These are phyloP conservation scores for Pisolithus tinctorius DNA, from an alignment of 768 basidiomycete genomes.

Conservation along the genomic window DNA sequence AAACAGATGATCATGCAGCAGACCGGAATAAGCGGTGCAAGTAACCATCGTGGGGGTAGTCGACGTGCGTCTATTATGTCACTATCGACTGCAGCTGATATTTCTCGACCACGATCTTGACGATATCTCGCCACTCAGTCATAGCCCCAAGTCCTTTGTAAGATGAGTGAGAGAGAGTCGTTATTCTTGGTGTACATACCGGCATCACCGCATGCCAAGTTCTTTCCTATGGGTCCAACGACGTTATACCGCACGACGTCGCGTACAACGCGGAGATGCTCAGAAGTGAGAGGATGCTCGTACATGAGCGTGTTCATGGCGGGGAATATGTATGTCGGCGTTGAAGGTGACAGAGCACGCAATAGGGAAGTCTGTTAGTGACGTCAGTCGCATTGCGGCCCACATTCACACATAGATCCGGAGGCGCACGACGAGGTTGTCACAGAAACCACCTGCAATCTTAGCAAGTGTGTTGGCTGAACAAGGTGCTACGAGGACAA, in stretches of 20 bases:
- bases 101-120: conserved; percentile 56
- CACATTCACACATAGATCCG: background rate
- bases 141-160: conserved; percentile 83
- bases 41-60: no score
- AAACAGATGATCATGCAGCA: no score
- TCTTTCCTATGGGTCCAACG: conserved; percentile 83
- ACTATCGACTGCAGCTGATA: conserved; percentile 29
- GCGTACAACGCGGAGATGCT: conserved; percentile 69
- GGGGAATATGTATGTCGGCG: conserved; percentile 87
- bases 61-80: background rate
- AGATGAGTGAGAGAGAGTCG: background rate
- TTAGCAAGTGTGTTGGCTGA: conserved; percentile 97
- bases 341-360: conserved; percentile 75
- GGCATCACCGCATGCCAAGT: conserved; percentile 85
- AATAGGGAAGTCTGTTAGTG: conserved; percentile 63
- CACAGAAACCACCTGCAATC: conserved; percentile 82
- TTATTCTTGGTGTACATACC: conserved; percentile 42
- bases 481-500: conserved; percentile 92
- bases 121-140: conserved; percentile 93
- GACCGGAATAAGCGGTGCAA: no score
- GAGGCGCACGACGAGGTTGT: conserved; percentile 69
- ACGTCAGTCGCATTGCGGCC: background rate
- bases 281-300: conserved; percentile 82
- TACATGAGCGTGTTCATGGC: conserved; percentile 99
- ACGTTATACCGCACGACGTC: conserved; percentile 77